A percentile compares a stretch with the other conserved stretches of the same genome.
Conservation (phyloP, 2,329 filamentous ascomycete species). For the Diaporthe eres region DNA sequence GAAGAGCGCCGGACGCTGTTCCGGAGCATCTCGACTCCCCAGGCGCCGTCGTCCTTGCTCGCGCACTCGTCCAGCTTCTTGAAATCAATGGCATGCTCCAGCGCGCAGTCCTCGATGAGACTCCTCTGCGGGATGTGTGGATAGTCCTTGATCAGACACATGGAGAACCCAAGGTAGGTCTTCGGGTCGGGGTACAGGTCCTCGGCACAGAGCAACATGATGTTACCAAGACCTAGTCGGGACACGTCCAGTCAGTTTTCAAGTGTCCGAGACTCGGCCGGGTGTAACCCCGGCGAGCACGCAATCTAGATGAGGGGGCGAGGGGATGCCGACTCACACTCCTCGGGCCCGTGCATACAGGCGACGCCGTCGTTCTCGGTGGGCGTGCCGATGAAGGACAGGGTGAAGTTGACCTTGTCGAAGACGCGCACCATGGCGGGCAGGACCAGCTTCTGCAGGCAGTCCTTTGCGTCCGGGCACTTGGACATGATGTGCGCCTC, state of each 20-base stretch:
- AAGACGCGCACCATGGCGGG: constrained; percentile 87
- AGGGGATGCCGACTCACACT: constrained; percentile 66
- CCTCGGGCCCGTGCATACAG: constrained; percentile 90
- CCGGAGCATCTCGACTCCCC: constrained; percentile 77
- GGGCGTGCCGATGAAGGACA: constrained; percentile 90
- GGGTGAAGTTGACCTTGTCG: constrained; percentile 89
- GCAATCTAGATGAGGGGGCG: not conserved
- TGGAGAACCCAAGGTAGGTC: constrained; percentile 91
- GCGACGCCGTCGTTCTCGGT: constrained; percentile 85
- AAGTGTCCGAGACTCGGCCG: not conserved
- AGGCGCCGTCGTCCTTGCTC: constrained; percentile 80
- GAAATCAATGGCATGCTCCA: constrained; percentile 92
- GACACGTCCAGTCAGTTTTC: constrained; percentile 1
- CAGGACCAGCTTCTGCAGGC: constrained; percentile 83
- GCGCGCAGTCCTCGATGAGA: constrained; percentile 88
- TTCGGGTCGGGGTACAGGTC: constrained; percentile 88
- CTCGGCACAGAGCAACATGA: constrained; percentile 91
- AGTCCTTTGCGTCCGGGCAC: constrained; percentile 92
- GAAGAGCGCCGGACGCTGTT: constrained; percentile 75
- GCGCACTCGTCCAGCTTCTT: constrained; percentile 85
- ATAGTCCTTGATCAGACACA: constrained; percentile 88
- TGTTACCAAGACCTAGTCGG: constrained; percentile 81
- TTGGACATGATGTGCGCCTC: constrained; percentile 98
- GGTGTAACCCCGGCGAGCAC: not conserved
- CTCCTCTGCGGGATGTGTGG: constrained; percentile 80